Conservation (phyloP, 768 basidiomycete genomes). For the Tylopilus sp. region DNA sequence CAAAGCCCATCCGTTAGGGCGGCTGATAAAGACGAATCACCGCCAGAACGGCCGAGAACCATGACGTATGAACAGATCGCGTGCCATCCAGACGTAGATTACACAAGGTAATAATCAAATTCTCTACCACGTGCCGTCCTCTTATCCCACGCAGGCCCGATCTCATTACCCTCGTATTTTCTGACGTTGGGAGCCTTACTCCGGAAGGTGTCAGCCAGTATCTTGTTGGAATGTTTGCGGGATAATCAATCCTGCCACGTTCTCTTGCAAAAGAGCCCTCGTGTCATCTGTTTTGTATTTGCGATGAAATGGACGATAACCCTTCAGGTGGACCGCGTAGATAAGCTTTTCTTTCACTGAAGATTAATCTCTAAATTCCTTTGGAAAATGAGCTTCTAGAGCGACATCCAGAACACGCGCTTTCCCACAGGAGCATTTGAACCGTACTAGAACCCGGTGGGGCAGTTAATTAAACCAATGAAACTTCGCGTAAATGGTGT, state of each 20-base stretch:
- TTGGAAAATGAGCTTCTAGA: too few species aligned
- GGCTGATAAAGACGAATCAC: conserved; percentile 1
- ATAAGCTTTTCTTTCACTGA: conserved; percentile 20
- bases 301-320: conserved; percentile 39
- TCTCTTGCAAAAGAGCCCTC: not conserved
- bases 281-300: conserved; percentile 7
- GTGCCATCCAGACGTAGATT: conserved; percentile 86
- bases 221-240: conserved; percentile 91
- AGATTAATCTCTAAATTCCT: too few species aligned
- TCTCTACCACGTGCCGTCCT: conserved; percentile 8
- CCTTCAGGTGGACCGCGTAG: too few species aligned
- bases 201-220: conserved; percentile 94
- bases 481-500: conserved; percentile 15
- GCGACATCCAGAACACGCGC: conserved; percentile 22
- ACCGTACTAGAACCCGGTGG: conserved; percentile 7
- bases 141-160: conserved; percentile 62
- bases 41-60: conserved; percentile 9
- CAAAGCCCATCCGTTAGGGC: conserved; percentile 3
- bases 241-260: conserved; percentile 35
- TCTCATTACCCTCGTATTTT: conserved; percentile 90
- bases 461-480: conserved; percentile 24
- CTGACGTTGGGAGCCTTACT: conserved; percentile 89
- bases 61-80: conserved; percentile 85
- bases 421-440: conserved; percentile 20
- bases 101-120: conserved; percentile 65